Evolutionary conservation across 1,284 basidiomycete genomes (phyloP).

Genomic region (Fomitopsis betulina): DNA sequence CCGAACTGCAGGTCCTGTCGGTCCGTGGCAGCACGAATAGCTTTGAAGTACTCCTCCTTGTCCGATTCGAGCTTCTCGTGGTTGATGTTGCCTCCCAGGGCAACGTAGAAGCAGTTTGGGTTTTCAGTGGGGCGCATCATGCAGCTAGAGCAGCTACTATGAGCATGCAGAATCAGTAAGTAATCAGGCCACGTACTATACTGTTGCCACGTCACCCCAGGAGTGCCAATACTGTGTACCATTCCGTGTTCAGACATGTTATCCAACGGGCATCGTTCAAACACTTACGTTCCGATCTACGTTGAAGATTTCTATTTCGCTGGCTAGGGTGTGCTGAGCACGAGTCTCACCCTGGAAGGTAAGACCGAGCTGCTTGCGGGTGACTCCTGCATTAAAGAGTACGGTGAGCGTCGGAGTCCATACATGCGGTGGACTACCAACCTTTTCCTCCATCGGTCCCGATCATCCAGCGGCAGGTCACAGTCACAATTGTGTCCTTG

Average conservation of each 20-base stretch:
- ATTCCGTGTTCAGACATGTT: neutral
- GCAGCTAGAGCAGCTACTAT: neutral
- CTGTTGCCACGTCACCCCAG: neutral
- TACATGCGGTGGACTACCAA: slow-evolving; percentile 5
- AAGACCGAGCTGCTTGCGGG: slow-evolving; percentile 24
- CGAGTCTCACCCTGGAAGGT: slow-evolving; percentile 28
- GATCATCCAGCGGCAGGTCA: slow-evolving; percentile 23
- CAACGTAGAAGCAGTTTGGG: neutral
- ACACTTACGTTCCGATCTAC: slow-evolving; percentile 16
- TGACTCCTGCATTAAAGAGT: slow-evolving; percentile 14
- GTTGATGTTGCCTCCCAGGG: neutral
- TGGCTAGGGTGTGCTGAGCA: slow-evolving; percentile 24
- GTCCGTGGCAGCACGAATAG: slow-evolving; percentile 4
- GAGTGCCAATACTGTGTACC: neutral
- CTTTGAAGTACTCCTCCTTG: neutral
- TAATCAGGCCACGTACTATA: neutral
- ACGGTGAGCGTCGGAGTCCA: neutral
- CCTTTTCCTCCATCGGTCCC: slow-evolving; percentile 36
- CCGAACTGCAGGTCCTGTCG: slow-evolving; percentile 7
- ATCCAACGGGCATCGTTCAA: neutral
- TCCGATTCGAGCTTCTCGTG: slow-evolving; percentile 3
- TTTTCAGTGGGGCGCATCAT: slow-evolving; percentile 4
- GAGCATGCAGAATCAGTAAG: neutral
- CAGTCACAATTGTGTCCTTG: slow-evolving; percentile 9
- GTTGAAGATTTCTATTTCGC: slow-evolving; percentile 26